These are phyloP conservation scores for Fusarium bulbicola DNA, from an alignment of 2,329 filamentous ascomycete genomes.

Conservation along the genomic window DNA sequence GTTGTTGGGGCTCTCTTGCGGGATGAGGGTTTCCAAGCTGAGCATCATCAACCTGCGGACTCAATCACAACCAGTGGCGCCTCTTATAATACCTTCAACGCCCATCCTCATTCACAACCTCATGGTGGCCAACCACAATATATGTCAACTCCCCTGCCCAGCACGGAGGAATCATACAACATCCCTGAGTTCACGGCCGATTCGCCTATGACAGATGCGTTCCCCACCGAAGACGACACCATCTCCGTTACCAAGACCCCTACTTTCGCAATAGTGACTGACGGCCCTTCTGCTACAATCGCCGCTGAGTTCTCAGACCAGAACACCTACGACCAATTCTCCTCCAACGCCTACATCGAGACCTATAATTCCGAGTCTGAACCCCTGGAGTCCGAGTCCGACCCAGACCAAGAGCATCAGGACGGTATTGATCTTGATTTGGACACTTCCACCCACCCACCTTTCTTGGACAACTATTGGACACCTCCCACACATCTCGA, in stretches of 20 bases:
- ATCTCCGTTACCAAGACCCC: slow-evolving; percentile 16
- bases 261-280: slow-evolving; percentile 11
- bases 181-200: slow-evolving; percentile 17
- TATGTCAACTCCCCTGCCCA: not conserved
- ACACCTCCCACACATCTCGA: slow-evolving; percentile 9
- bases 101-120: slow-evolving; percentile 5
- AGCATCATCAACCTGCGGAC: slow-evolving; percentile 12
- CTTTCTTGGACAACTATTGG: slow-evolving; percentile 7
- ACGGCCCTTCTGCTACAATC: not conserved
- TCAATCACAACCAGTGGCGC: slow-evolving; percentile 6
- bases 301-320: slow-evolving; percentile 1
- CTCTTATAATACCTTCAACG: slow-evolving; percentile 1
- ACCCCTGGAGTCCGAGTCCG: not conserved
- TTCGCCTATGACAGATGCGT: slow-evolving; percentile 34
- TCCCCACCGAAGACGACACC: slow-evolving; percentile 19
- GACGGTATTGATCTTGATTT: slow-evolving; percentile 12
- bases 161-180: slow-evolving; percentile 10
- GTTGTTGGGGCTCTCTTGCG: slow-evolving; percentile 19
- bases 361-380: slow-evolving; percentile 9
- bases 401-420: slow-evolving; percentile 9
- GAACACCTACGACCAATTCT: slow-evolving; percentile 7
- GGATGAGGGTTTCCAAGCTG: slow-evolving; percentile 36
- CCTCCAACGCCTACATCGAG: not conserved
- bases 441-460: slow-evolving; percentile 9
- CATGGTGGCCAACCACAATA: slow-evolving; percentile 10